Conservation (phyloP, 2,329 filamentous ascomycete species). For the Lachnellula suecica region DNA sequence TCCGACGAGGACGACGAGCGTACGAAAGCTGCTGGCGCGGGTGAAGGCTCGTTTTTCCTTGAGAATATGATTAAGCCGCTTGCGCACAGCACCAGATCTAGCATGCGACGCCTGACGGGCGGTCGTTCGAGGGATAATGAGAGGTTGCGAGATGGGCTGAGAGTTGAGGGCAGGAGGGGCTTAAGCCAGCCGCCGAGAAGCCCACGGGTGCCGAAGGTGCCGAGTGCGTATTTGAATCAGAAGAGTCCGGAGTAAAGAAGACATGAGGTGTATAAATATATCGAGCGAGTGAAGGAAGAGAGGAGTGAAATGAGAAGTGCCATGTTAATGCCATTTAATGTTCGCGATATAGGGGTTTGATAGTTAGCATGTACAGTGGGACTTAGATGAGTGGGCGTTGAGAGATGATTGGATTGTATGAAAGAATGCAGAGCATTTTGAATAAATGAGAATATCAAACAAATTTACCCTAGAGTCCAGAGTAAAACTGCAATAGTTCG, state of each 20-base stretch:
- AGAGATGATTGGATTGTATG: neutral
- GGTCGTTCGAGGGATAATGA: conserved; percentile 39
- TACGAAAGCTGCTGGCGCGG: conserved; percentile 9
- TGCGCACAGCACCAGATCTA: conserved; percentile 54
- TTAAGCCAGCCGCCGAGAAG: conserved; percentile 29
- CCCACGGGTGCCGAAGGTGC: conserved; percentile 34
- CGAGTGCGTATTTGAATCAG: conserved; percentile 27
- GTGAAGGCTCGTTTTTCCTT: conserved; percentile 48
- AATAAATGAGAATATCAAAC: neutral
- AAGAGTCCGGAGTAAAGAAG: conserved; percentile 21
- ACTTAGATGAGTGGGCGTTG: neutral
- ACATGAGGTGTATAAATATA: neutral
- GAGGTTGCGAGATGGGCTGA: conserved; percentile 28
- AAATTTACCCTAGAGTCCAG: no score
- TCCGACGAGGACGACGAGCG: conserved; percentile 72
- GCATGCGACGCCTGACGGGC: conserved; percentile 63
- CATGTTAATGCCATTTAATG: neutral
- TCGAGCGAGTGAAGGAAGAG: neutral
- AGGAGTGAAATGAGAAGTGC: neutral
- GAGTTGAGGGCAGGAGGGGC: conserved; percentile 27
- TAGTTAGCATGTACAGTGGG: neutral
- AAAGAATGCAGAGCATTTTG: neutral
- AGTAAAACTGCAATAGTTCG: no score
- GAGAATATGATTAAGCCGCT: conserved; percentile 62
- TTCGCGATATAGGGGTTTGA: neutral